Evolutionary conservation across 164 flowering plant genomes (phyloP).

Genomic region (Magnolia officinalis): DNA sequence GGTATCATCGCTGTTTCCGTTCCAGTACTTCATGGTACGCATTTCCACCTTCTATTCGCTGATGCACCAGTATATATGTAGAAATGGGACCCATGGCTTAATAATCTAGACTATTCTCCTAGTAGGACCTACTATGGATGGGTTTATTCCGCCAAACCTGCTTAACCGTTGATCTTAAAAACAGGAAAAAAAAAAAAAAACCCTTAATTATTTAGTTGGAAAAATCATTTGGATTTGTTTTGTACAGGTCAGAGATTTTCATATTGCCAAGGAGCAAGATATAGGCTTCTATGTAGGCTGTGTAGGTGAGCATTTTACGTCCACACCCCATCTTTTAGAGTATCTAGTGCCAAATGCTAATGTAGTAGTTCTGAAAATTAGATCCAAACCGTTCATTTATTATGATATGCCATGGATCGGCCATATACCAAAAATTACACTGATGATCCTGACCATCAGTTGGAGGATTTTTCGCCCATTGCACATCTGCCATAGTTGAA

Average conservation of each 20-base stretch:
- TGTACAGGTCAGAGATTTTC: constrained; percentile 62
- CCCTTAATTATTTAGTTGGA: not conserved
- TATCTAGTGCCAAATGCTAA: not conserved
- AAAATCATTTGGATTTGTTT: not conserved
- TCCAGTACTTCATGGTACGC: constrained; percentile 72
- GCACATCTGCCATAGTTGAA: too few relatives aligned
- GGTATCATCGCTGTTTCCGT: constrained; percentile 66
- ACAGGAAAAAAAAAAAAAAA: not conserved
- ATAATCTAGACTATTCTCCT: not conserved
- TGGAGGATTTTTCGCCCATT: too few relatives aligned
- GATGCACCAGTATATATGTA: not conserved
- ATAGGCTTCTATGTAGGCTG: constrained; percentile 75
- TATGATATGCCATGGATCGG: not conserved
- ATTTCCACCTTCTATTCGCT: not conserved
- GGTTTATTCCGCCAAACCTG: not conserved
- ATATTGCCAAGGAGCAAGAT: constrained; percentile 70
- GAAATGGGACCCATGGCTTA: not conserved
- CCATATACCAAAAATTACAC: too few relatives aligned
- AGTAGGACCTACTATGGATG: not conserved
- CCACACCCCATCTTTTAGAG: too few relatives aligned
- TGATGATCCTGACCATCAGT: too few relatives aligned
- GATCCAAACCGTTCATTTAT: not conserved
- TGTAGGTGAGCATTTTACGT: constrained; percentile 41
- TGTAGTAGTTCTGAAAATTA: not conserved
- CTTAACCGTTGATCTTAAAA: not conserved